Percentiles rank a stretch among this genome's conserved stretches.
Evolutionary conservation across 345 rosid species (phyloP).

Genomic region (Nephelium lappaceum): DNA sequence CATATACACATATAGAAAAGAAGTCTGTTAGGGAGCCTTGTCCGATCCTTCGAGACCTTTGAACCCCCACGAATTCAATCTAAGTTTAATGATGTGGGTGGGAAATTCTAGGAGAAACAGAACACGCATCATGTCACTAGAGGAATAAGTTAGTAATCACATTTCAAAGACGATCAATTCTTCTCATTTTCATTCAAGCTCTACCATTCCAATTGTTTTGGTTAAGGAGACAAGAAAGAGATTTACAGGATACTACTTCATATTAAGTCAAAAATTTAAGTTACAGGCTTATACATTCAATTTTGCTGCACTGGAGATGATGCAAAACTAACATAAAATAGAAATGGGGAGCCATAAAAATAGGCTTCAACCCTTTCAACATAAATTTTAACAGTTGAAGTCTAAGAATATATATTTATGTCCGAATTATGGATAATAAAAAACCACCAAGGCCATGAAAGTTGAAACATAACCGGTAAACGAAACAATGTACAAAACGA

Average conservation of each 20-base stretch:
- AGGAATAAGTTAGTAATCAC: background rate
- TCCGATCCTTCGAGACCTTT: no score
- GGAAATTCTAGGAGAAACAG: background rate
- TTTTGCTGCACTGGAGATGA: slow-evolving; percentile 3
- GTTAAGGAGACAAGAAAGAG: background rate
- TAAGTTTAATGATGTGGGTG: background rate
- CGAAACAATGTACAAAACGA: slow-evolving; percentile 47
- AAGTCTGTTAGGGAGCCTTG: no score
- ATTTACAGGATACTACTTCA: background rate
- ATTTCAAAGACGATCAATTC: background rate
- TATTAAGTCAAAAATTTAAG: slow-evolving; percentile 17
- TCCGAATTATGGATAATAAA: slow-evolving; percentile 22
- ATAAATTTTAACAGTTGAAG: slow-evolving; percentile 14
- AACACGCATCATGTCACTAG: background rate
- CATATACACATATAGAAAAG: no score
- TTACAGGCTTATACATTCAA: slow-evolving; percentile 25
- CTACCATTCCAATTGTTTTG: background rate
- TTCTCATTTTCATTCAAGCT: background rate
- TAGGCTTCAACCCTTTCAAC: slow-evolving; percentile 32
- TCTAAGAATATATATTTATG: slow-evolving; percentile 11
- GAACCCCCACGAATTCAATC: background rate
- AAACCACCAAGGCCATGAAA: slow-evolving; percentile 36
- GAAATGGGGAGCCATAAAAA: slow-evolving; percentile 42
- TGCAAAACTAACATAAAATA: background rate
- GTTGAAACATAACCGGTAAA: slow-evolving; percentile 37